Base-by-base conservation (phyloP, 331 rosid genomes). In the Pyrus hybrid region DNA sequence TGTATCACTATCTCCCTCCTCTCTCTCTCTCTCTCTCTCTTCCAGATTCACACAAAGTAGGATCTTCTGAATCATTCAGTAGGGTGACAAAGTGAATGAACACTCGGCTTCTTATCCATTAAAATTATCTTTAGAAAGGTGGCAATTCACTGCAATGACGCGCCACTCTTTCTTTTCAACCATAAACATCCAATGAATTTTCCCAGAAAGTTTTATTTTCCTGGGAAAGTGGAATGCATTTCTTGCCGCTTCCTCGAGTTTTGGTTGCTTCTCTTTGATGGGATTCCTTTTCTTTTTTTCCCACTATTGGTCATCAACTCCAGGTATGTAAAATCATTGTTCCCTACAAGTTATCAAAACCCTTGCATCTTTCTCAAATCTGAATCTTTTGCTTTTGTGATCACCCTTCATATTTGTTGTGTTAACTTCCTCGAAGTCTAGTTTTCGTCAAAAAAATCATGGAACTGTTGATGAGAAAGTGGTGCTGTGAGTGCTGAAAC, bases 41-140 rank as follows among this genome's bases (percentile, higher is more conserved):
- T 29, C 30, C 5, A 29, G 5, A 29, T 29, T 29, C 30, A 29
- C 30, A 29, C 30, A 29, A 29, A 29, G 30, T 29, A 77, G 74
- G 77, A 76, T 71, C 75, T 61, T 56, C 49, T 47, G 13, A 75
- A 75, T 70, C 77, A 70, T 80, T 80, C 29, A 33, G 64, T 65
- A 8, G 63, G 58, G 26, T 14, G 25, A 54, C 76, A 75, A 75
- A 56, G 43, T 56, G 75, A 70, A 70, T 43, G 71, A 70, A 64
- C 35, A 65, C 41, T 26, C n/a, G 72, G 53, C 56, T 22, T 37
- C 45, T 71, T 43, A 45, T 71, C 74, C 30, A 25, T 76, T 76
- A 16, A 65, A 73, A 47, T 71, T 17, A 76, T 76, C 75, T 64
- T 76, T 22, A 43, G 43, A 57, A 30, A 76, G 32, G 77, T 70